These are phyloP conservation scores for Mycena epipterygia DNA, from an alignment of 768 basidiomycete species.

Conservation along the genomic window DNA sequence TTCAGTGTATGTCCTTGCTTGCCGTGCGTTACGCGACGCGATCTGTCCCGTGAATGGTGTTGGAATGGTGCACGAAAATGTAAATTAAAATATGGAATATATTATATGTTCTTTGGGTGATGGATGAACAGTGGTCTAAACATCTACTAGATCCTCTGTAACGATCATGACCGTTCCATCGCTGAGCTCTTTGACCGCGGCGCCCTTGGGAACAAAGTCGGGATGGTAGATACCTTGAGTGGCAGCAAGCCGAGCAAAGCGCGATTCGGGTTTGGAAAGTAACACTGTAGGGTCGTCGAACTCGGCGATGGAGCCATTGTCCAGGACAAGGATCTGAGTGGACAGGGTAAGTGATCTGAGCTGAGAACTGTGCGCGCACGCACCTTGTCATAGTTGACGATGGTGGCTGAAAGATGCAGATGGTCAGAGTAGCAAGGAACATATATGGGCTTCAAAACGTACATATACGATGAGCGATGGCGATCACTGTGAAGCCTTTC, in stretches of 20 bases:
- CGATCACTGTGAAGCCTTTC: constrained; percentile 8
- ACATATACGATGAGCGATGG: constrained; percentile 25
- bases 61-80: too few species aligned
- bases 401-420: constrained; percentile 6
- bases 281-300: constrained; percentile 15
- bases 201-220: constrained; percentile 9
- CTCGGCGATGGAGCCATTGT: constrained; percentile 18
- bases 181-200: constrained; percentile 12
- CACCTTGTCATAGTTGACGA: constrained; percentile 30
- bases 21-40: too few species aligned
- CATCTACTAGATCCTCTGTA: constrained; percentile 18
- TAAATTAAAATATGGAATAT: too few species aligned
- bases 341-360: neutral
- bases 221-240: constrained; percentile 28
- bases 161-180: constrained; percentile 19
- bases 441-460: neutral
- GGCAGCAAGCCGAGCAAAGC: constrained; percentile 25
- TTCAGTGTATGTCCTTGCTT: too few species aligned
- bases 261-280: constrained; percentile 20
- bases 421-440: neutral
- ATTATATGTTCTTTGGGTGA: too few species aligned
- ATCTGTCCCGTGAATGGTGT: too few species aligned
- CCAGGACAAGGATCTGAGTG: constrained; percentile 20
- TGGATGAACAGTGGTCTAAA: too few species aligned
- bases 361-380: neutral